These are phyloP conservation scores for Dianthus caryophyllus DNA, from an alignment of 148 eudicot species.

Conservation along the genomic window DNA sequence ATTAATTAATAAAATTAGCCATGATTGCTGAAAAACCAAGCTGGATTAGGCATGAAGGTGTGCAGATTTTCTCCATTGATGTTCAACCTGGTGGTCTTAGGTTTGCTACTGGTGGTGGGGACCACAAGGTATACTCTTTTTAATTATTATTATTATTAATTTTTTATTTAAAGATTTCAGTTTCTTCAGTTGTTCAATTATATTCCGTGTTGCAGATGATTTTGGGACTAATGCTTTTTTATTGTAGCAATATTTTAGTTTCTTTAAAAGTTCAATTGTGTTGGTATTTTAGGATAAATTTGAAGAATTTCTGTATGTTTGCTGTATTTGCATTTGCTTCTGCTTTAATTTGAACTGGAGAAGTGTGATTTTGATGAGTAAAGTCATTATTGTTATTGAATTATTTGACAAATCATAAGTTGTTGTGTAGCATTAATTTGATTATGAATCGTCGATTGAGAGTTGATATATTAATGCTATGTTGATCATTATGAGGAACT, in stretches of 20 bases:
- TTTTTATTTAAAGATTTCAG: not conserved
- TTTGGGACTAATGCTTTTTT: no score
- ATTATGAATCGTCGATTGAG: no score
- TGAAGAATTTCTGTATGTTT: not conserved
- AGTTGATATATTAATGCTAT: no score
- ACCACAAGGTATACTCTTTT: slow-evolving; percentile 64
- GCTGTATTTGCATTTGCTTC: not conserved
- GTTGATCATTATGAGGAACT: no score
- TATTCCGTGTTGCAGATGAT: no score
- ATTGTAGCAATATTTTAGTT: not conserved
- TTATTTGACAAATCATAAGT: no score
- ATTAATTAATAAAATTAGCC: not conserved
- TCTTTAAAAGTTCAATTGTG: not conserved
- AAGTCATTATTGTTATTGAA: no score
- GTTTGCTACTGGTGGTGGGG: slow-evolving; percentile 99
- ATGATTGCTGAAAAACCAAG: slow-evolving; percentile 95
- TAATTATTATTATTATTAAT: not conserved
- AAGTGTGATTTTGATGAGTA: not conserved
- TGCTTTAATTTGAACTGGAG: slow-evolving; percentile 1
- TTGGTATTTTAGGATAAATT: not conserved
- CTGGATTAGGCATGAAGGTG: slow-evolving; percentile 86
- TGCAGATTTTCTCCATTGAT: slow-evolving; percentile 95
- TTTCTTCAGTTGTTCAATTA: not conserved
- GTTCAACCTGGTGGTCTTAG: slow-evolving; percentile 85
- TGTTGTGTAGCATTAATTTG: no score